Conservation (phyloP, 306 rosid species). For the Quercus alba region DNA sequence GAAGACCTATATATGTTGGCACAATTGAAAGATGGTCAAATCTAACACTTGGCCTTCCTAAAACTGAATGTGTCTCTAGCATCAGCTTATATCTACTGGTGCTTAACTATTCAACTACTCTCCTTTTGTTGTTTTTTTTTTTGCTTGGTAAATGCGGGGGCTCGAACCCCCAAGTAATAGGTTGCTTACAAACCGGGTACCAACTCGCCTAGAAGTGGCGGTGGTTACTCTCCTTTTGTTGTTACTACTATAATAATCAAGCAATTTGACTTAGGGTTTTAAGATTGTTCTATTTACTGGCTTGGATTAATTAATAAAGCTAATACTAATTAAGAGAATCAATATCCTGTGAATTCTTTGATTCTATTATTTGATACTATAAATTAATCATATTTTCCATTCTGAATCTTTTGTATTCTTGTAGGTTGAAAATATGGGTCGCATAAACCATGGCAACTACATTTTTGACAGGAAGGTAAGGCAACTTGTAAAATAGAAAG, state of each 20-base stretch:
- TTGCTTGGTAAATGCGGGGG: no score
- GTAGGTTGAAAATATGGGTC: slow-evolving; percentile 96
- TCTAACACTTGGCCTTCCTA: slow-evolving; percentile 58
- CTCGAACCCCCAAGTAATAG: no score
- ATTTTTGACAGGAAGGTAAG: slow-evolving; percentile 84
- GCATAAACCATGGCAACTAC: slow-evolving; percentile 74
- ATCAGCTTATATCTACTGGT: slow-evolving; percentile 72
- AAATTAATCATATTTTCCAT: not conserved
- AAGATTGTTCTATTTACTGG: not conserved
- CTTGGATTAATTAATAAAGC: not conserved
- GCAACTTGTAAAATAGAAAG: not conserved
- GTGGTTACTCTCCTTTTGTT: not conserved
- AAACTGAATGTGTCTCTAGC: slow-evolving; percentile 46
- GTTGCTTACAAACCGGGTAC: no score
- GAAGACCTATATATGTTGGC: slow-evolving; percentile 65
- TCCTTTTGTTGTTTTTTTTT: not conserved
- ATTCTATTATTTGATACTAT: not conserved
- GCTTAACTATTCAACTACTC: not conserved
- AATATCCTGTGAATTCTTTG: not conserved
- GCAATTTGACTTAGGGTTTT: slow-evolving; percentile 2
- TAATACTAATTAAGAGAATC: not conserved
- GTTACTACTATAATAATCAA: not conserved
- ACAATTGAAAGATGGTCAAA: slow-evolving; percentile 71
- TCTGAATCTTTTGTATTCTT: slow-evolving; percentile 16
- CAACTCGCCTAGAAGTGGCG: no score